Evolutionary conservation across 129 eudicot species (phyloP).

Genomic region (Helianthus annuus): DNA sequence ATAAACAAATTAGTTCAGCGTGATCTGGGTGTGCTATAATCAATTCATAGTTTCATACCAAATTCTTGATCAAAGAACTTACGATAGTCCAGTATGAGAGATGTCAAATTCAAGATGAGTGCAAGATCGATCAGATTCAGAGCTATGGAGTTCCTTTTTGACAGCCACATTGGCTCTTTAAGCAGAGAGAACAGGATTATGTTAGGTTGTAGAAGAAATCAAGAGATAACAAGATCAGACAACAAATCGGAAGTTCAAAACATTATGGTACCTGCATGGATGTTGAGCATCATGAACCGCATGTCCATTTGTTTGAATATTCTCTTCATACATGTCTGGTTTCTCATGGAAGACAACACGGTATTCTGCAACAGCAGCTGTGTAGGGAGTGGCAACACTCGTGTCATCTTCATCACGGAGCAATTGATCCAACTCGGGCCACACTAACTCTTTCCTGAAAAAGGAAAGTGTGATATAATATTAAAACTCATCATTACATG

Average conservation of each 20-base stretch:
- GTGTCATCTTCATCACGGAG: slow-evolving; percentile 81
- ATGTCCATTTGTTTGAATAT: slow-evolving; percentile 65
- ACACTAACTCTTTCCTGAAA: slow-evolving; percentile 78
- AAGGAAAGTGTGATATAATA: slow-evolving; percentile 18
- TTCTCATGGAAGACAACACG: slow-evolving; percentile 76
- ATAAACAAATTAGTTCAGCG: not conserved
- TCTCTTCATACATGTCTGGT: slow-evolving; percentile 37
- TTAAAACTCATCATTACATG: slow-evolving; percentile 6
- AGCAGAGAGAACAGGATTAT: not conserved
- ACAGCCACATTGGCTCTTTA: slow-evolving; percentile 81
- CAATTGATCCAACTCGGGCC: slow-evolving; percentile 95
- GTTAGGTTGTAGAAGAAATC: slow-evolving; percentile 21
- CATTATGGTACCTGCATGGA: slow-evolving; percentile 71
- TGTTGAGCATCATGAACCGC: slow-evolving; percentile 89
- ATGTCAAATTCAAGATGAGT: slow-evolving; percentile 95
- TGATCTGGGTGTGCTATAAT: not conserved
- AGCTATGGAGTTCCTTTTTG: slow-evolving; percentile 86
- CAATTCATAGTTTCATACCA: not conserved
- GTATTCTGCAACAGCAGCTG: slow-evolving; percentile 91
- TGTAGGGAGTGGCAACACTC: slow-evolving; percentile 78
- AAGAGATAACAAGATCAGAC: not conserved
- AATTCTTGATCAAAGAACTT: slow-evolving; percentile 28
- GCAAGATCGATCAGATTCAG: slow-evolving; percentile 96
- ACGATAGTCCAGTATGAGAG: slow-evolving; percentile 76
- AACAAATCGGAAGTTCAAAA: not conserved